Evolutionary conservation across 2,329 filamentous ascomycete genomes (phyloP), one percentile per base, ranked within the genome.

Genomic region (Phyllosticta citriasiana): DNA sequence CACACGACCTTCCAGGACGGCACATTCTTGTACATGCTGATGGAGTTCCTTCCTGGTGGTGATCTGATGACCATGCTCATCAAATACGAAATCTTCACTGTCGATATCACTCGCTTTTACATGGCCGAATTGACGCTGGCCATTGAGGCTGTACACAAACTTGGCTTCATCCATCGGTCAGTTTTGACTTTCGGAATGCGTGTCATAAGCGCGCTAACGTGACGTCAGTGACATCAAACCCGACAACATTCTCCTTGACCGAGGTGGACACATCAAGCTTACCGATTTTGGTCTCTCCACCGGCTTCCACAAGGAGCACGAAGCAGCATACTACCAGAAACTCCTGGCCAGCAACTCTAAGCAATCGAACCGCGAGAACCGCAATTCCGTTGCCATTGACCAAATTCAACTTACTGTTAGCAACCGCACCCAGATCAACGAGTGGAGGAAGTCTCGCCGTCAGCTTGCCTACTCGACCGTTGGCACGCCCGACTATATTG

Each of bases 61-160:
- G 94, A 99, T 78, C 77, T 99, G 74, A 99, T 99, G 94, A 99
- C 94, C 3, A 99, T 99, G 94, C 82, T 99, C 67, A 99, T 99
- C 80, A 99, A 97, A 82, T 99, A 99, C 72, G 94, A 99, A 74
- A 97, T 99, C 74, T 99, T 99, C 75, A 96, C 91, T 0, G 93
- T 97, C 74, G 94, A 99, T 67, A 97, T 99, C 67, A 99, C 94
- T 30, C 86, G 94, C 19, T 99, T 99, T 77, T 99, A 99, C 77
- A 99, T 99, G 84, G 94, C 94, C 25, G 93, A 99, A 75, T 93
- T 97, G 69, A 90, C 96, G 25, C 83, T 97, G 71, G 94, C 94
- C n/a, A 97, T 99, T 67, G 94, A 99, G 72, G 94, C 94, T 14
- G 94, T 99, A 52, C 94, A 99, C 77, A 96, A 96, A 75, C 83